Percentiles rank a stretch among this genome's conserved stretches.
phyloP scores from a whole-genome alignment of 1,139 yeast genomes.

The Debaryomyces nepalensis region DNA sequence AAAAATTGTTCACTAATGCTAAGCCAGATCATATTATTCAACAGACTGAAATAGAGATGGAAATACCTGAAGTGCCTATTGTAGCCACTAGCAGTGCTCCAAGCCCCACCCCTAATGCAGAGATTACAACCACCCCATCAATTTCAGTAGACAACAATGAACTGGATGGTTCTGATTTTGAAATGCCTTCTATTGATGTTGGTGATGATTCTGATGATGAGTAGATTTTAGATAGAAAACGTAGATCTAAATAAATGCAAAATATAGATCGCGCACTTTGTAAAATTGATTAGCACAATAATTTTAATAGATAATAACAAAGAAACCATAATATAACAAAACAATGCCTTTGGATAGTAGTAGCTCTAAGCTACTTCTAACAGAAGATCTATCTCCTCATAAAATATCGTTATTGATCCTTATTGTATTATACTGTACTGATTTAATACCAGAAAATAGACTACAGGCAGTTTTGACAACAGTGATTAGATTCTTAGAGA shows the following conservation, averaged over 20 bases:
- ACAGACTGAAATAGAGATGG: constrained; percentile 9
- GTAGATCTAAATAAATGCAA: constrained; percentile 1
- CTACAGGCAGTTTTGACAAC: constrained; percentile 21
- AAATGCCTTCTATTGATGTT: constrained; percentile 59
- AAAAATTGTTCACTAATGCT: constrained; percentile 10
- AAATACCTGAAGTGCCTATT: neutral
- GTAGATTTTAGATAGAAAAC: too few species aligned
- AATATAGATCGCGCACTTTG: neutral
- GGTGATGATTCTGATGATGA: constrained; percentile 38
- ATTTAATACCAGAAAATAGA: constrained; percentile 20
- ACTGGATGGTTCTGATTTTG: constrained; percentile 53
- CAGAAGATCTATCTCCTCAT: constrained; percentile 44
- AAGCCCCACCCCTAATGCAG: neutral
- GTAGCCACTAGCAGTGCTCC: neutral
- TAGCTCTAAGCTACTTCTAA: constrained; percentile 23
- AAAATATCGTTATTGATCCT: constrained; percentile 35
- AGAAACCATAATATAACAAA: neutral
- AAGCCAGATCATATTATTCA: constrained; percentile 14
- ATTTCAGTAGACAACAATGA: neutral
- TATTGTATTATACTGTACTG: constrained; percentile 27
- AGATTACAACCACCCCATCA: neutral
- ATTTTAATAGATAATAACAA: constrained; percentile 4
- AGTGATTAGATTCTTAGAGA: constrained; percentile 30
- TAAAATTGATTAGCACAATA: constrained; percentile 3
- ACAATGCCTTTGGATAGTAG: constrained; percentile 12